Conservation (phyloP, 345 rosid genomes). For the Eucalyptus grandis region DNA sequence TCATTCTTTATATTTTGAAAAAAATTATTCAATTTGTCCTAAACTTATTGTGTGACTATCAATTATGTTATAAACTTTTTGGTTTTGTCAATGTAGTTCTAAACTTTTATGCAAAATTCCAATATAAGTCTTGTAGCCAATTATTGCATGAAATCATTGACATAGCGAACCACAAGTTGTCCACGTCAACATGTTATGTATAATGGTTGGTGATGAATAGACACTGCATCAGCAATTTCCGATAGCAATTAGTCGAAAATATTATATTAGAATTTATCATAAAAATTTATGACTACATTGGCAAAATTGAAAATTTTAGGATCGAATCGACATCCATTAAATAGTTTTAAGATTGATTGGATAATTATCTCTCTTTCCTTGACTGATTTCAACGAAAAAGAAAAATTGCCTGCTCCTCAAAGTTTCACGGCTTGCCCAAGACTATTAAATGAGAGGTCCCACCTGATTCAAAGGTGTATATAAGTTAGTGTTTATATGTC, state of each 20-base stretch:
- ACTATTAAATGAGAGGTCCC: background rate
- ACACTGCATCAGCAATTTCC: background rate
- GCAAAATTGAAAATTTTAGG: background rate
- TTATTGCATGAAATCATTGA: background rate
- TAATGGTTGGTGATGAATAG: background rate
- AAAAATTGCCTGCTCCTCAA: background rate
- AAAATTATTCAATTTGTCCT: background rate
- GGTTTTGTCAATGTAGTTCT: background rate
- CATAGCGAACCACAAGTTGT: background rate
- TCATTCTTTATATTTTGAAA: background rate
- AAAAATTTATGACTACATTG: background rate
- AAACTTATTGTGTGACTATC: background rate
- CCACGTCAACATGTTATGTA: background rate
- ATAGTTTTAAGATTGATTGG: background rate
- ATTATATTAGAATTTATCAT: background rate
- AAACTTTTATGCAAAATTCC: background rate
- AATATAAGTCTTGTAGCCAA: background rate
- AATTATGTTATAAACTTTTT: background rate
- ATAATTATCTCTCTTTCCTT: background rate
- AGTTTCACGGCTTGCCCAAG: background rate
- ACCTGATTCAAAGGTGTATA: background rate
- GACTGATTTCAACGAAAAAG: background rate
- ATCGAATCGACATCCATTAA: fast-evolving
- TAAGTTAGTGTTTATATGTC: background rate
- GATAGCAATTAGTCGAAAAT: background rate